Evolutionary conservation across 169 alveolate species (phyloP).

Genomic region (Plasmodium reichenowi): DNA sequence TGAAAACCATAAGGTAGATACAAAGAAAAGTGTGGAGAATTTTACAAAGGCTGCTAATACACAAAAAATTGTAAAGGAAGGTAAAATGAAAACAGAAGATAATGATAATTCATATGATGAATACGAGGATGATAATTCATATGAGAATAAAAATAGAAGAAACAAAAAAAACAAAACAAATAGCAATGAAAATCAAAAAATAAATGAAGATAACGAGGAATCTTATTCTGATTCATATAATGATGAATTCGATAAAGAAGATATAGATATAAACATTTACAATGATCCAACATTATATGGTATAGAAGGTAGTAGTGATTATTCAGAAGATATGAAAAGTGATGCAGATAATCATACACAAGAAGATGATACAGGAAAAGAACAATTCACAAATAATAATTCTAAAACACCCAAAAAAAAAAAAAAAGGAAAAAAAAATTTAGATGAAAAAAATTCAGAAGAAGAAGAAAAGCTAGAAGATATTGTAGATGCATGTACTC

Average conservation of each 20-base stretch:
- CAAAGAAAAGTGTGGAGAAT: not conserved
- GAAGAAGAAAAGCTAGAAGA: conserved; percentile 63
- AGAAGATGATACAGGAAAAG: conserved; percentile 39
- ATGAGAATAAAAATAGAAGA: not conserved
- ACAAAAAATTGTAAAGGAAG: conserved; percentile 15
- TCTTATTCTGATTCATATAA: conserved; percentile 7
- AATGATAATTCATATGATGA: not conserved
- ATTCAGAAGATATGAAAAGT: conserved; percentile 70
- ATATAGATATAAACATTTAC: conserved; percentile 40
- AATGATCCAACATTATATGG: conserved; percentile 64
- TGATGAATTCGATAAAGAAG: conserved; percentile 51
- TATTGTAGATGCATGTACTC: conserved; percentile 40
- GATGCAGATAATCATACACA: conserved; percentile 38
- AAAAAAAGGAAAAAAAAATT: conserved; percentile 32
- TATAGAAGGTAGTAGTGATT: conserved; percentile 73
- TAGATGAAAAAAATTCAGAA: not conserved
- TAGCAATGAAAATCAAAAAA: not conserved
- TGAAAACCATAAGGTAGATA: not conserved
- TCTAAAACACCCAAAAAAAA: not conserved
- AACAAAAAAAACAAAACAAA: not conserved
- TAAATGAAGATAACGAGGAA: conserved; percentile 1
- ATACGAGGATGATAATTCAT: not conserved
- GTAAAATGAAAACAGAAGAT: not conserved
- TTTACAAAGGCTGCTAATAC: not conserved
- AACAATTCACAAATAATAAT: not conserved